Conservation (phyloP, 352 stramenopile species). For the Plasmopara muralis region DNA sequence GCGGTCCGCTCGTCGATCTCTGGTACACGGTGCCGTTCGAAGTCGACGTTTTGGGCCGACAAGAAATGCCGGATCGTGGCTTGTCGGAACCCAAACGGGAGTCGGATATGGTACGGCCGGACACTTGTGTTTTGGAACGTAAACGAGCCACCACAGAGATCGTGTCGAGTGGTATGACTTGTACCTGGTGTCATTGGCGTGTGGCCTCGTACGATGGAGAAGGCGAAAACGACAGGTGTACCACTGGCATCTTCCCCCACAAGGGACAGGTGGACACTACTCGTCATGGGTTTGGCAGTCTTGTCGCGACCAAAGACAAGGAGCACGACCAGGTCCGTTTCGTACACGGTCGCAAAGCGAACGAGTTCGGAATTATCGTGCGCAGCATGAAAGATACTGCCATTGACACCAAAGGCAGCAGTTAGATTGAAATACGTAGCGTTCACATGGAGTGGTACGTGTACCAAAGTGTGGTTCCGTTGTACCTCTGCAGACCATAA, state of each 20-base stretch:
- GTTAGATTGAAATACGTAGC: slow-evolving; percentile 66
- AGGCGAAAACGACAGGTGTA: slow-evolving; percentile 33
- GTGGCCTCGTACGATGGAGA: slow-evolving; percentile 50
- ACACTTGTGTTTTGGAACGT: slow-evolving; percentile 68
- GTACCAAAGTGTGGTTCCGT: slow-evolving; percentile 54
- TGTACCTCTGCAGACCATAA: slow-evolving; percentile 41
- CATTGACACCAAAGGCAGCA: slow-evolving; percentile 55
- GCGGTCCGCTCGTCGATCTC: slow-evolving; percentile 2
- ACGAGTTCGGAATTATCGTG: slow-evolving; percentile 69
- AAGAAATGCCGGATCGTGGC: slow-evolving; percentile 34
- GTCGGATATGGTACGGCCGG: slow-evolving; percentile 41
- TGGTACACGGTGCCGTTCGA: background rate
- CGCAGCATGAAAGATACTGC: slow-evolving; percentile 38
- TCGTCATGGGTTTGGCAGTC: slow-evolving; percentile 53
- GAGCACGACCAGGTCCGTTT: slow-evolving; percentile 66
- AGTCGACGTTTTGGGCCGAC: slow-evolving; percentile 6
- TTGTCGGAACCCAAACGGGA: slow-evolving; percentile 66
- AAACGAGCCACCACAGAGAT: slow-evolving; percentile 33
- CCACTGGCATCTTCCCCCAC: slow-evolving; percentile 35
- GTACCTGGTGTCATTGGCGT: slow-evolving; percentile 25
- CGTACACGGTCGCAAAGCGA: slow-evolving; percentile 65
- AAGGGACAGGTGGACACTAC: slow-evolving; percentile 42
- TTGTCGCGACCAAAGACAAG: slow-evolving; percentile 72
- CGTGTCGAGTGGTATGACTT: background rate
- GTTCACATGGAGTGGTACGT: slow-evolving; percentile 57